Conservation (phyloP, 345 rosid genomes). For the Luvunga scandens region DNA sequence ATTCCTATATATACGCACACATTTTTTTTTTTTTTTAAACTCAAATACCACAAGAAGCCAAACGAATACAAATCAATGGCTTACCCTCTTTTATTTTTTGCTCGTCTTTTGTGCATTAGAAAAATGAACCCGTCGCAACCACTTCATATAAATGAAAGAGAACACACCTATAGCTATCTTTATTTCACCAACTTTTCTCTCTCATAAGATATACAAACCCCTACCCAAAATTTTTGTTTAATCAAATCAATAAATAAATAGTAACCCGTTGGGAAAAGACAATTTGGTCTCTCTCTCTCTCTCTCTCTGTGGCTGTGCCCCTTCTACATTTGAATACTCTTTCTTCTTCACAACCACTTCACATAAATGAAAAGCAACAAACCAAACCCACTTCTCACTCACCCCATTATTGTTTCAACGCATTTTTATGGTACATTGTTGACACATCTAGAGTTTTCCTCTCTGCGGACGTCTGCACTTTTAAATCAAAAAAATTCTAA, state of each 20-base stretch:
- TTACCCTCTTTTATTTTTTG: too few species aligned
- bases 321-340: slow-evolving; percentile 6
- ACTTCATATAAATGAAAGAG: slow-evolving; percentile 9
- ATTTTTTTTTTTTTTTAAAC: not conserved
- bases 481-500: not conserved
- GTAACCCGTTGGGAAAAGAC: not conserved
- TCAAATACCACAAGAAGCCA: not conserved
- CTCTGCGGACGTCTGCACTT: too few species aligned
- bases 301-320: slow-evolving; percentile 3
- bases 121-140: slow-evolving; percentile 2
- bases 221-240: not conserved
- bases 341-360: slow-evolving; percentile 27
- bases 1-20: not conserved
- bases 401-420: not conserved
- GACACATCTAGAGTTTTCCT: too few species aligned
- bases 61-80: too few species aligned
- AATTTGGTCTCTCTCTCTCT: not conserved
- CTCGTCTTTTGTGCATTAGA: not conserved
- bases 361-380: slow-evolving; percentile 11
- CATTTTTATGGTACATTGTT: too few species aligned
- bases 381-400: not conserved
- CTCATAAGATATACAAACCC: not conserved
- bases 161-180: not conserved
- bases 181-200: slow-evolving; percentile 11
- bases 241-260: not conserved